These are phyloP conservation scores for Ophiostoma perfectum DNA, from an alignment of 2,329 filamentous ascomycete species.

Conservation along the genomic window DNA sequence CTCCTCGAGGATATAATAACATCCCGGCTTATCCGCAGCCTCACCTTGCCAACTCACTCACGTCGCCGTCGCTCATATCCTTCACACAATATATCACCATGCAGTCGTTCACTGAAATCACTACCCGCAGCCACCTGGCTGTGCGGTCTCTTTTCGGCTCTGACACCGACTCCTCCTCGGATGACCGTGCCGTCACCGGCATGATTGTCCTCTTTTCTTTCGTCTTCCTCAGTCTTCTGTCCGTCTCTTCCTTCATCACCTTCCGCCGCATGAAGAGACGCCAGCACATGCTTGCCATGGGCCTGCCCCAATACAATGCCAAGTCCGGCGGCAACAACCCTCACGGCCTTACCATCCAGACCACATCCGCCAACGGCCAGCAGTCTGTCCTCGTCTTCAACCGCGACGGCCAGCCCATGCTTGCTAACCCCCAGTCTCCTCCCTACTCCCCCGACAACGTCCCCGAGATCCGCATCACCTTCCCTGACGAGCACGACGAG, in stretches of 20 bases:
- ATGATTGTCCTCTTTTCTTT: constrained; percentile 75
- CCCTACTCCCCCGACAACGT: constrained; percentile 76
- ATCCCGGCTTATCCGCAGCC: constrained; percentile 5
- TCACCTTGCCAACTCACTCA: not conserved
- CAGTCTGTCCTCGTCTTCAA: constrained; percentile 68
- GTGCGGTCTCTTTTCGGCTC: constrained; percentile 38
- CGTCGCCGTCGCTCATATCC: not conserved
- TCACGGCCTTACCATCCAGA: constrained; percentile 54
- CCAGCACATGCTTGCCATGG: constrained; percentile 44
- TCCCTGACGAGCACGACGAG: constrained; percentile 91
- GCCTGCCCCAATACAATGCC: constrained; percentile 60
- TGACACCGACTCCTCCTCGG: constrained; percentile 40
- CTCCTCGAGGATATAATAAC: not conserved
- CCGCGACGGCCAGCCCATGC: constrained; percentile 69
- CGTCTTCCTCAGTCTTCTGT: constrained; percentile 63
- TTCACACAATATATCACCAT: constrained; percentile 28
- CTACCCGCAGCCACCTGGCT: constrained; percentile 43
- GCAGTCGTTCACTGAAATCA: constrained; percentile 37
- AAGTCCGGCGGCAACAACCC: constrained; percentile 48
- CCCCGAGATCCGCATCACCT: constrained; percentile 96
- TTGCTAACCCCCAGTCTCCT: constrained; percentile 67
- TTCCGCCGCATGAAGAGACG: constrained; percentile 60
- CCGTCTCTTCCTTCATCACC: constrained; percentile 63
- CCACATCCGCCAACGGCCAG: constrained; percentile 44
- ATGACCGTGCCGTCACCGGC: constrained; percentile 60